These are phyloP conservation scores for Agaricales sp. DNA, from an alignment of 1,284 basidiomycete genomes.

Conservation along the genomic window DNA sequence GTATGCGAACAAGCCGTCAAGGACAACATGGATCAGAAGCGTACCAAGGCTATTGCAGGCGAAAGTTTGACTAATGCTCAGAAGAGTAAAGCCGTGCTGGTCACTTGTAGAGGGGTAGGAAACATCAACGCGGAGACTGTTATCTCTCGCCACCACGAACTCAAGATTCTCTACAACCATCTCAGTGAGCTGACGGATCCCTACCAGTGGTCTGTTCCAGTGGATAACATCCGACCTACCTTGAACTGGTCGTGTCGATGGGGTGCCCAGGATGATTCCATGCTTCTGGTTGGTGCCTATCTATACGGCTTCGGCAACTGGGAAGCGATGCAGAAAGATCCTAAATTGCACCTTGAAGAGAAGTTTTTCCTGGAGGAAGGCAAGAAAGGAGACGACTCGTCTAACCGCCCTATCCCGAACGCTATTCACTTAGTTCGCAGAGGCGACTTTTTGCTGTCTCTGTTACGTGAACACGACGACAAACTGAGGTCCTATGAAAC, in stretches of 20 bases:
- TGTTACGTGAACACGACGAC: conserved; percentile 89
- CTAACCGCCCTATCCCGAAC: conserved; percentile 82
- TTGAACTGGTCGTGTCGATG: conserved; percentile 95
- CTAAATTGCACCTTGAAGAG: conserved; percentile 73
- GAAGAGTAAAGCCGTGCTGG: conserved; percentile 92
- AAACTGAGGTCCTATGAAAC: conserved; percentile 79
- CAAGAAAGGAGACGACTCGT: conserved; percentile 79
- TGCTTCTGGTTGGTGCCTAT: conserved; percentile 90
- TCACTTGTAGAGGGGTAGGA: conserved; percentile 81
- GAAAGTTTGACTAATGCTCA: conserved; percentile 79
- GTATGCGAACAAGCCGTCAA: conserved; percentile 80
- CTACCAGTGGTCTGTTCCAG: conserved; percentile 79
- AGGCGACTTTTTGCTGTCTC: conserved; percentile 87
- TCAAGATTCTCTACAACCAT: conserved; percentile 82
- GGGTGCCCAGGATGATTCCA: conserved; percentile 89
- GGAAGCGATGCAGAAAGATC: conserved; percentile 91
- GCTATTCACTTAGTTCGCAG: conserved; percentile 96
- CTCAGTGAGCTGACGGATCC: conserved; percentile 67
- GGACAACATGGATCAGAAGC: conserved; percentile 76
- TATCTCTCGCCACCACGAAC: conserved; percentile 81
- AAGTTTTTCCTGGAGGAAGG: conserved; percentile 98
- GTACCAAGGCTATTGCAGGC: conserved; percentile 66
- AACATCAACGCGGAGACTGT: conserved; percentile 99
- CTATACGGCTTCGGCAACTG: conserved; percentile 94
- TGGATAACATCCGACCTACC: conserved; percentile 88